phyloP scores from a whole-genome alignment of 768 basidiomycete genomes.

The Mycena venus region DNA sequence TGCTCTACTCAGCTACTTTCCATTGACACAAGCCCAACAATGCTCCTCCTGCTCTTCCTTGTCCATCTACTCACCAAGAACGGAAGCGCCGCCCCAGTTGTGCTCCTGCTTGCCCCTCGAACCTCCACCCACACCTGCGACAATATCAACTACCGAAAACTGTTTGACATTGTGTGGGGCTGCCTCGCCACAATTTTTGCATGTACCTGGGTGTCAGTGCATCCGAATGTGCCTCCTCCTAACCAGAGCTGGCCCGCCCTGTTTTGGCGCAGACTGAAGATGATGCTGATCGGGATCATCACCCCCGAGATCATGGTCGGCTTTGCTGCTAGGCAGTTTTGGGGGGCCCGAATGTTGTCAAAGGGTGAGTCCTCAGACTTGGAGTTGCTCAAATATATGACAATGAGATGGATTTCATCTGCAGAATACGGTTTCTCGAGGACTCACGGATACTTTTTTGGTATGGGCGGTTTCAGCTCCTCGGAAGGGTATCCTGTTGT shows the following conservation, averaged over 20 bases:
- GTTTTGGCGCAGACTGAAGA: too few species aligned
- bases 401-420: background rate
- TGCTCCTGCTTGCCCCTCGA: background rate
- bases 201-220: conserved; percentile 39
- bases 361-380: background rate
- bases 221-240: too few species aligned
- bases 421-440: conserved; percentile 6
- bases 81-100: background rate
- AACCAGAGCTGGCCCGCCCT: too few species aligned
- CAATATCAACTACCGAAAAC: conserved; percentile 15
- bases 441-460: conserved; percentile 41
- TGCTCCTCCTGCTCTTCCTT: background rate
- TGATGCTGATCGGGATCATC: too few species aligned
- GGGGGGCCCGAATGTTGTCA: too few species aligned
- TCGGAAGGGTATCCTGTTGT: conserved; percentile 8
- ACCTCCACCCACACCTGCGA: too few species aligned
- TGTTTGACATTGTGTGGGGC: conserved; percentile 34
- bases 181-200: conserved; percentile 35
- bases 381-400: background rate
- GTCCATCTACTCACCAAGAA: background rate
- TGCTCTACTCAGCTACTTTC: too few species aligned
- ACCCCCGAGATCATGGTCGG: too few species aligned
- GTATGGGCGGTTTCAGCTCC: conserved; percentile 46
- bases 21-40: too few species aligned
- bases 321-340: too few species aligned